Evolutionary conservation across 2,329 filamentous ascomycete species (phyloP).

Genomic region (Ciborinia camelliae): DNA sequence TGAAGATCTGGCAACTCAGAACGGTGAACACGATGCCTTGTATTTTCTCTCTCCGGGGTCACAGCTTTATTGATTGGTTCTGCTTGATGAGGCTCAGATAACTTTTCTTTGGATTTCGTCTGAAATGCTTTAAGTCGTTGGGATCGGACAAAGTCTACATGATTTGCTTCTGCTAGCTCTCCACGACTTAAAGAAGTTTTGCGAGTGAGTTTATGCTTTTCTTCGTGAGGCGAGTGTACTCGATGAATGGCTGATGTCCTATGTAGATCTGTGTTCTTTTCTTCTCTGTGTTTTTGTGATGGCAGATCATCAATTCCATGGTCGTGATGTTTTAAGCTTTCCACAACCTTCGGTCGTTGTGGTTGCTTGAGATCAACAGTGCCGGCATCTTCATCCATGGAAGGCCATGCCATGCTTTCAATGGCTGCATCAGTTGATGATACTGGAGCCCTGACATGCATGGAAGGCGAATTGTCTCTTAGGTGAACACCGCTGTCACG

Average conservation of each 20-base stretch:
- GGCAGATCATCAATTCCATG: slow-evolving; percentile 21
- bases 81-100: slow-evolving; percentile 27
- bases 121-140: slow-evolving; percentile 20
- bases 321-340: slow-evolving; percentile 21
- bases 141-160: slow-evolving; percentile 24
- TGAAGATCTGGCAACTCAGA: slow-evolving; percentile 29
- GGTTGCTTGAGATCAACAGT: slow-evolving; percentile 42
- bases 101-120: slow-evolving; percentile 22
- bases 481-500: slow-evolving; percentile 56
- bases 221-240: slow-evolving; percentile 16
- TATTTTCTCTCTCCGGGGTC: slow-evolving; percentile 19
- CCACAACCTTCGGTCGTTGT: slow-evolving; percentile 26
- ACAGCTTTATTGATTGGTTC: slow-evolving; percentile 23
- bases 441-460: slow-evolving; percentile 31
- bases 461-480: slow-evolving; percentile 43
- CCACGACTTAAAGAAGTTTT: slow-evolving; percentile 19
- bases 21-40: slow-evolving; percentile 31
- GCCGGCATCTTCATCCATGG: slow-evolving; percentile 46
- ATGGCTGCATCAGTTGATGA: slow-evolving; percentile 38
- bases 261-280: slow-evolving; percentile 27
- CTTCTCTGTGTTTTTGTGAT: slow-evolving; percentile 24
- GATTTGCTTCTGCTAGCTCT: slow-evolving; percentile 15
- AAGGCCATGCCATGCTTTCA: slow-evolving; percentile 40
- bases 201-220: slow-evolving; percentile 21
- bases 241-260: slow-evolving; percentile 27